A percentile compares a stretch with the other conserved stretches of the same genome.
Evolutionary conservation across 1,284 basidiomycete species (phyloP).

Genomic region (Thelephora terrestris): DNA sequence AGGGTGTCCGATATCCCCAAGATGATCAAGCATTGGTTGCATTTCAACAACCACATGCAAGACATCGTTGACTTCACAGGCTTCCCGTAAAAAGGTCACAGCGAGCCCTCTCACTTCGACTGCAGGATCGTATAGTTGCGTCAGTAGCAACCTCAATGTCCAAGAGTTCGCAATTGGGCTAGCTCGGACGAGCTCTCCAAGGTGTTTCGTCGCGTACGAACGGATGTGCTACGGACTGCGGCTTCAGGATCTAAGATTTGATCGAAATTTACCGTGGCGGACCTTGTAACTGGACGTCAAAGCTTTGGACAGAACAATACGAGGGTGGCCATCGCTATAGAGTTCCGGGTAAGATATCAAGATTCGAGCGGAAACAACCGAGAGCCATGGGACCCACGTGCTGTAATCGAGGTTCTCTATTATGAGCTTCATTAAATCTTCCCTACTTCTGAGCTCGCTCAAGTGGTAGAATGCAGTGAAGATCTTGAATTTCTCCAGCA

Average conservation of each 20-base stretch:
- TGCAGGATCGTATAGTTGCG: slow-evolving; percentile 91
- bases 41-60: slow-evolving; percentile 89
- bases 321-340: slow-evolving; percentile 79
- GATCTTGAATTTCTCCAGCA: slow-evolving; percentile 86
- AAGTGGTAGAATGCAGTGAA: slow-evolving; percentile 95
- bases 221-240: slow-evolving; percentile 59
- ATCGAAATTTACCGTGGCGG: slow-evolving; percentile 6
- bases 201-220: slow-evolving; percentile 79
- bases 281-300: slow-evolving; percentile 88
- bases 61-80: slow-evolving; percentile 75
- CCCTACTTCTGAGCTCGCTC: slow-evolving; percentile 81
- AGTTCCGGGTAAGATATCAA: slow-evolving; percentile 5
- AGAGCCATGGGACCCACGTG: slow-evolving; percentile 42
- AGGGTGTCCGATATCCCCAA: slow-evolving; percentile 87
- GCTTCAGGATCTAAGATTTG: slow-evolving; percentile 1
- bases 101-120: slow-evolving; percentile 86
- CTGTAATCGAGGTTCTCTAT: slow-evolving; percentile 89
- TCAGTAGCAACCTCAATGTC: slow-evolving; percentile 83
- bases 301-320: slow-evolving; percentile 87
- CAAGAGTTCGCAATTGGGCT: slow-evolving; percentile 63
- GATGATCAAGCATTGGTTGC: slow-evolving; percentile 90
- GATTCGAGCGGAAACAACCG: background rate
- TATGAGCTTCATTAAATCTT: slow-evolving; percentile 86
- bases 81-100: slow-evolving; percentile 82
- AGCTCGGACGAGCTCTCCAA: slow-evolving; percentile 70